Evolutionary conservation across 257 asterid species (phyloP).

Genomic region (Nicotiana otophora): DNA sequence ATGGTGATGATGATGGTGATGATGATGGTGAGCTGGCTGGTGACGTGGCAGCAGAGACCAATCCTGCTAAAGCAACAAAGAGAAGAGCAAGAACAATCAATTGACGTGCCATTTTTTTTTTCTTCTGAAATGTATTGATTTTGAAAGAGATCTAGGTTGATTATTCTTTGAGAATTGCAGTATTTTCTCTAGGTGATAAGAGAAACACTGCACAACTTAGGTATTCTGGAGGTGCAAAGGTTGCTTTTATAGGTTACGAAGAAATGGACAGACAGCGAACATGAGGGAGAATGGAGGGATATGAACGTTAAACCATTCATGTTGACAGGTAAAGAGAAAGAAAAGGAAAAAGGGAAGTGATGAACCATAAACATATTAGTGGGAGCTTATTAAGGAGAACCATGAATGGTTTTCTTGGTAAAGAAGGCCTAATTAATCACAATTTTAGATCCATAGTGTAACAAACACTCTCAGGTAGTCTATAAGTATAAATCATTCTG

Average conservation of each 20-base stretch:
- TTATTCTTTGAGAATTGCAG: constrained; percentile 44
- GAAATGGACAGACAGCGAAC: background rate
- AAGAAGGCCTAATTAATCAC: background rate
- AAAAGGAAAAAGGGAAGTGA: background rate
- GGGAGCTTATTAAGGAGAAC: background rate
- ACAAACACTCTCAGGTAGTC: too few species aligned
- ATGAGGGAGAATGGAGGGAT: background rate
- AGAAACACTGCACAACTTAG: constrained; percentile 41
- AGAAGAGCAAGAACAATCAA: constrained; percentile 36
- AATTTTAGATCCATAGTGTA: background rate
- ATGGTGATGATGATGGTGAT: constrained; percentile 16
- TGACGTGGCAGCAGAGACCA: constrained; percentile 50
- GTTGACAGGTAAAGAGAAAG: background rate
- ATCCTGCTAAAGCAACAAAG: constrained; percentile 37
- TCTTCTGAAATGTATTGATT: background rate
- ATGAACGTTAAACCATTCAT: background rate
- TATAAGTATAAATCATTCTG: too few species aligned
- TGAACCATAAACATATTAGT: background rate
- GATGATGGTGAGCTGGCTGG: constrained; percentile 36
- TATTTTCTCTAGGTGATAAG: constrained; percentile 3
- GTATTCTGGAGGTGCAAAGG: constrained; percentile 19
- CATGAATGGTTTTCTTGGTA: background rate
- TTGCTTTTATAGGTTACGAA: constrained; percentile 27
- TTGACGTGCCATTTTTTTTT: constrained; percentile 49
- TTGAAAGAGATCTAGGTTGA: background rate